Conservation (phyloP, 768 basidiomycete species). For the Gloeophyllum trabeum region DNA sequence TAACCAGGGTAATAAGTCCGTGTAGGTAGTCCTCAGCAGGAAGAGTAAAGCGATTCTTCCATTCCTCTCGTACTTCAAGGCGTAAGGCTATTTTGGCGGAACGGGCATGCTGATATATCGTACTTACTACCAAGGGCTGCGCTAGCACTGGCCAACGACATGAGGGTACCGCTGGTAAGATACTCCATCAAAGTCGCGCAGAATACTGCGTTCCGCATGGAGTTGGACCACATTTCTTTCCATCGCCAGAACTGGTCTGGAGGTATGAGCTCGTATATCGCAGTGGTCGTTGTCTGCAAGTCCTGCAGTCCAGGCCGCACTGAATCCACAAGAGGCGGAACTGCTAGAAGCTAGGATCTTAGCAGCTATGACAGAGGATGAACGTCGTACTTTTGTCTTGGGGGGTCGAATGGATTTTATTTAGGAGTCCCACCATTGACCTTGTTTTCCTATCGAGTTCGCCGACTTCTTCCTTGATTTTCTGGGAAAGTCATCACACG, state of each 20-base stretch:
- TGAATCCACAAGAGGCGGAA: constrained; percentile 44
- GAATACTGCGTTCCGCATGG: constrained; percentile 57
- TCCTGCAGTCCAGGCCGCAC: constrained; percentile 44
- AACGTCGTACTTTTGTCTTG: constrained; percentile 42
- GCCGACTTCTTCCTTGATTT: constrained; percentile 68
- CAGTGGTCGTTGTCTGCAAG: constrained; percentile 37
- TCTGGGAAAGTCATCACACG: constrained; percentile 28
- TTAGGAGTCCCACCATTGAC: constrained; percentile 61
- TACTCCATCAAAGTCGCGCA: constrained; percentile 57
- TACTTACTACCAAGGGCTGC: constrained; percentile 58
- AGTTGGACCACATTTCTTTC: constrained; percentile 76
- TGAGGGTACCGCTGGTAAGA: constrained; percentile 43
- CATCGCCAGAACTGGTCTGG: constrained; percentile 72
- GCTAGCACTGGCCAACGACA: constrained; percentile 40
- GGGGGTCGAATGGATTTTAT: constrained; percentile 72
- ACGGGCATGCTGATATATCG: not conserved
- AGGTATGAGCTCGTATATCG: constrained; percentile 51
- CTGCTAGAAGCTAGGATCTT: no score
- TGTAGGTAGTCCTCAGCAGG: constrained; percentile 76
- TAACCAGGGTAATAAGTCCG: constrained; percentile 65
- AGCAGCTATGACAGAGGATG: no score
- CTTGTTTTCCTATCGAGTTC: constrained; percentile 70
- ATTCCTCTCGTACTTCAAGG: constrained; percentile 50
- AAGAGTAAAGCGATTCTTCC: constrained; percentile 53
- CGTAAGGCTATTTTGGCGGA: not conserved